Base-by-base conservation (phyloP, 169 alveolate species). In the Plasmodium chabaudi region DNA sequence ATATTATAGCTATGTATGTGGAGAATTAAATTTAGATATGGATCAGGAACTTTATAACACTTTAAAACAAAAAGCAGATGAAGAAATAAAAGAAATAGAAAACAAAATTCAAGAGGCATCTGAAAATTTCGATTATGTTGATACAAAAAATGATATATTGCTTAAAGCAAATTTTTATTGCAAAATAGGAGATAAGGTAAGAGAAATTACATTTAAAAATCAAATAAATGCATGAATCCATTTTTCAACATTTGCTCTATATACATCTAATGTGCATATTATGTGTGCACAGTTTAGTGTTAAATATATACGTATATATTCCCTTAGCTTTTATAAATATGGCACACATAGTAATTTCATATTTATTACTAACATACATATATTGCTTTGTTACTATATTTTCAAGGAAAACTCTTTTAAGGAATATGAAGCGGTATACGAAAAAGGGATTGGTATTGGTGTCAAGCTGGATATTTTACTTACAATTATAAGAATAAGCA, bases 81-180 rank as follows among this genome's bases (percentile, higher is more conserved):
- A 91, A 87, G 92, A 87, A 23, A 67, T 97, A 34, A 91, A 94
- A 47, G 93, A 94, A 75, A 88, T 94, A 15, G 97, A 95, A 34
- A 95, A 82, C 51, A 95, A 94, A 86, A 93, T 95, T 25, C 94
- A 92, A 69, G 98, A 97, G 39, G 98, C 98, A 7, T 94, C 96
- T 88, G 97, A 97, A 77, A 94, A 96, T 74, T 94, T 92, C 72
- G 98, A 98, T 56, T 97, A 97, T 53, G 87, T 94, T 19, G 99
- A 96, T 59, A 94, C 96, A 27, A 95, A 97, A 89, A 99, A 97
- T 79, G 98, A 97, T 12, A 72, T 97, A 23, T 90, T 96, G 39
- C 97, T 94, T 47, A 97, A 95, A 87, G 99, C 98, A 5, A 88
- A 91, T 70, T 95, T 88, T 77, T 95, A 89, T 87, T 87, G 95